phyloP scores from a whole-genome alignment of 2,329 filamentous ascomycete species.

The Raffaelea albimanens region DNA sequence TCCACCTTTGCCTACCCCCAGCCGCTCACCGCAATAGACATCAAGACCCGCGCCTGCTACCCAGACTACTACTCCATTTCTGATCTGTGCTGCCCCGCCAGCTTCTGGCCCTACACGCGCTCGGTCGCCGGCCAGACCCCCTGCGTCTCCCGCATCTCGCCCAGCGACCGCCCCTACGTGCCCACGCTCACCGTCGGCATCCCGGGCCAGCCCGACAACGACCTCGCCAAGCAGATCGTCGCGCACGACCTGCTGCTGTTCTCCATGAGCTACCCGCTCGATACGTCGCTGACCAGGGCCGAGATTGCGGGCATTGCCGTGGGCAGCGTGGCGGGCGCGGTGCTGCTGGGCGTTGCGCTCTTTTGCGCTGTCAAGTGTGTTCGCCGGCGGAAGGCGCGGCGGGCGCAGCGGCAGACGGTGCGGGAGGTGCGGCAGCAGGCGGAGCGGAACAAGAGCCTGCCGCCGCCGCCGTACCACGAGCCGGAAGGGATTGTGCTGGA shows the following conservation, averaged over 20 bases:
- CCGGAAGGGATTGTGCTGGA: no score
- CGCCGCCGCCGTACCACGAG: no score
- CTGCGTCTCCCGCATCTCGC: conserved; percentile 18
- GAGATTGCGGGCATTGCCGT: conserved; percentile 38
- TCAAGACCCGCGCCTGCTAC: conserved; percentile 12
- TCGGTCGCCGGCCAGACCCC: conserved; percentile 18
- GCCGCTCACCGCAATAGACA: conserved; percentile 6
- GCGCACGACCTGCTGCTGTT: conserved; percentile 19
- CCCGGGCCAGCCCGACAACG: conserved; percentile 11
- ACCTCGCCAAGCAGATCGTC: conserved; percentile 14
- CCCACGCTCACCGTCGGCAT: conserved; percentile 14
- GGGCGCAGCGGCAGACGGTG: no score
- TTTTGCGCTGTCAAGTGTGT: no score
- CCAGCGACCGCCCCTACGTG: conserved; percentile 5
- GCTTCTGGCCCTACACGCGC: conserved; percentile 17
- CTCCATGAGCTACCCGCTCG: conserved; percentile 18
- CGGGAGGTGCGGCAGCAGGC: no score
- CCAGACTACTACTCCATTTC: conserved; percentile 19
- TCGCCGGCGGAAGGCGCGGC: no score
- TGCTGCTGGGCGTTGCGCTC: no score
- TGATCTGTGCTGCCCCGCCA: conserved; percentile 17
- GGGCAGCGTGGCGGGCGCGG: conserved; percentile 24
- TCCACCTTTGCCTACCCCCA: conserved; percentile 8
- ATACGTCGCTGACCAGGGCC: conserved; percentile 24
- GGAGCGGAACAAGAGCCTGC: conserved; percentile 13